These are phyloP conservation scores for Phytophthora capsici DNA, from an alignment of 352 stramenopile genomes.

Conservation along the genomic window DNA sequence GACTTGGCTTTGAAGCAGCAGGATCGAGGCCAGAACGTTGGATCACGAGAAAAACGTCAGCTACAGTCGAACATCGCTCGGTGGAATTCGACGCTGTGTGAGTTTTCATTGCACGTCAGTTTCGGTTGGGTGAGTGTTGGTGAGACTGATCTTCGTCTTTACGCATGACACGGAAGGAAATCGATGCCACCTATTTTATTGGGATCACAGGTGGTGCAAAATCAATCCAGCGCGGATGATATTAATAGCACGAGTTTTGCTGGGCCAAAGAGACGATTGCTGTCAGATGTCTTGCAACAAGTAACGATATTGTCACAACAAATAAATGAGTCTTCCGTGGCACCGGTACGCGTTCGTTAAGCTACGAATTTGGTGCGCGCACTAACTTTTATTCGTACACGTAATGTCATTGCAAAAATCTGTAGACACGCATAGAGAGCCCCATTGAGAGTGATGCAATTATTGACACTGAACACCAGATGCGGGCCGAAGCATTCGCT, in stretches of 20 bases:
- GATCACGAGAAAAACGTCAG: constrained; percentile 33
- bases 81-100: constrained; percentile 35
- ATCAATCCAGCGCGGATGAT: constrained; percentile 13
- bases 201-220: constrained; percentile 6
- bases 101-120: neutral
- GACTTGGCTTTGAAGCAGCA: constrained; percentile 54
- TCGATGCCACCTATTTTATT: constrained; percentile 26
- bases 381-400: neutral
- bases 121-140: neutral
- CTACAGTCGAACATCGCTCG: constrained; percentile 44
- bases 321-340: constrained; percentile 17
- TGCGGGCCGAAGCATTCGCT: constrained; percentile 61
- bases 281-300: constrained; percentile 66
- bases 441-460: constrained; percentile 51
- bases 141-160: neutral
- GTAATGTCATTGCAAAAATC: neutral
- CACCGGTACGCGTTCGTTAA: constrained; percentile 12
- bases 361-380: too few species aligned
- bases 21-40: constrained; percentile 58
- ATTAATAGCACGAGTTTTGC: constrained; percentile 1
- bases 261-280: constrained; percentile 33
- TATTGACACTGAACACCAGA: constrained; percentile 62
- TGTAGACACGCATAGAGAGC: constrained; percentile 1
- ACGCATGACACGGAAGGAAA: constrained; percentile 24
- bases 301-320: constrained; percentile 70